Evolutionary conservation across 75 land plant genomes (phyloP).

Genomic region (Larix kaempferi): DNA sequence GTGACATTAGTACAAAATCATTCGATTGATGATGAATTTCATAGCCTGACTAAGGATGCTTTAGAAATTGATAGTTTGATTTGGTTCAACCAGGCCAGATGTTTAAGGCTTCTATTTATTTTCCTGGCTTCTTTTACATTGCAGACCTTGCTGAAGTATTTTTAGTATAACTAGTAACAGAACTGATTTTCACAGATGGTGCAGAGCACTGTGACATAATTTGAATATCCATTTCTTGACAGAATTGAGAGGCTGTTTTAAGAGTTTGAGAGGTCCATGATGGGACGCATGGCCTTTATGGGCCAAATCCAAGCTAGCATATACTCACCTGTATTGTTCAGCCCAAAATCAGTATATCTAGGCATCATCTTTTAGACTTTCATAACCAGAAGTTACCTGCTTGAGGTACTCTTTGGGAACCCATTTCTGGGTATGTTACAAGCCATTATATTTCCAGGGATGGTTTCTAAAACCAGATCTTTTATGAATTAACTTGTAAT

Average conservation of each 20-base stretch:
- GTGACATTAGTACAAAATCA: too few species aligned
- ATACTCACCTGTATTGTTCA: too few species aligned
- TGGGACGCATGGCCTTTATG: background rate
- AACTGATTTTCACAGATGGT: background rate
- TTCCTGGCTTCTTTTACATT: background rate
- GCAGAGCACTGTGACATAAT: background rate
- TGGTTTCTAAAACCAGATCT: too few species aligned
- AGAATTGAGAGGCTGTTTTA: background rate
- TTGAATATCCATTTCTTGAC: background rate
- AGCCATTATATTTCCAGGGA: too few species aligned
- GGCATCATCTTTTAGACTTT: background rate
- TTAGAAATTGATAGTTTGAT: background rate
- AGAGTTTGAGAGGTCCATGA: background rate
- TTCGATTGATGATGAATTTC: too few species aligned
- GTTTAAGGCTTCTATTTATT: background rate
- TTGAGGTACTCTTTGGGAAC: too few species aligned
- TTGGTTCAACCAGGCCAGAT: background rate
- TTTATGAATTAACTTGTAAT: too few species aligned
- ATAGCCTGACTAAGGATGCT: background rate
- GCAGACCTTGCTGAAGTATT: background rate
- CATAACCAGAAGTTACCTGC: too few species aligned
- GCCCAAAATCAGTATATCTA: background rate
- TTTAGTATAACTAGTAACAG: background rate
- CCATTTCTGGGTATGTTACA: too few species aligned
- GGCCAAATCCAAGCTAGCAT: background rate